These are phyloP conservation scores for Cladophialophora carrionii DNA, from an alignment of 2,329 filamentous ascomycete species.

Conservation along the genomic window DNA sequence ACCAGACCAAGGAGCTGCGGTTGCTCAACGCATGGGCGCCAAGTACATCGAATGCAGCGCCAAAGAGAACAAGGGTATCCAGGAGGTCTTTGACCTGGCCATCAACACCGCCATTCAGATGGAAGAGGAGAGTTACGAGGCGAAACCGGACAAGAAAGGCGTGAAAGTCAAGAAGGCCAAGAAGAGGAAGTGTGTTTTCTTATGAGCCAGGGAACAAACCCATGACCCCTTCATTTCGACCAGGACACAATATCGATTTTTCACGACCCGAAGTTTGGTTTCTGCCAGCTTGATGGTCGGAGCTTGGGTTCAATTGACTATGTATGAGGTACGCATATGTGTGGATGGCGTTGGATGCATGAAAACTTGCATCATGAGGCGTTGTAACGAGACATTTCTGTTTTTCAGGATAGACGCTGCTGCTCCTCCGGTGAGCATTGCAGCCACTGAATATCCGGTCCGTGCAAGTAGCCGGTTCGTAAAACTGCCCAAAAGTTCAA, in stretches of 20 bases:
- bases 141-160: slow-evolving; percentile 41
- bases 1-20: slow-evolving; percentile 80
- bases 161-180: slow-evolving; percentile 66
- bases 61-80: slow-evolving; percentile 94
- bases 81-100: slow-evolving; percentile 92
- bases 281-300: slow-evolving; percentile 9
- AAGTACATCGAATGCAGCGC: slow-evolving; percentile 98
- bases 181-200: slow-evolving; percentile 79
- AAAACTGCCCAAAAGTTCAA: not conserved
- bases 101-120: slow-evolving; percentile 88
- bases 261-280: slow-evolving; percentile 25
- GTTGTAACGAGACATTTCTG: slow-evolving; percentile 19
- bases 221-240: not conserved
- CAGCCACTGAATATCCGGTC: not conserved
- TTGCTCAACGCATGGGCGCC: slow-evolving; percentile 91
- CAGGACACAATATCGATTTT: slow-evolving; percentile 8
- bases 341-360: slow-evolving; percentile 22
- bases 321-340: slow-evolving; percentile 23
- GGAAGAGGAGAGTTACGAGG: slow-evolving; percentile 62
- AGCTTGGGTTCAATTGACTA: not conserved
- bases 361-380: slow-evolving; percentile 16
- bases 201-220: slow-evolving; percentile 56
- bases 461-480: not conserved
- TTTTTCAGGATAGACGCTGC: slow-evolving; percentile 10
- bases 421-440: not conserved